These are phyloP conservation scores for Pseudogymnoascus sp. DNA, from an alignment of 2,329 filamentous ascomycete genomes.

Conservation along the genomic window DNA sequence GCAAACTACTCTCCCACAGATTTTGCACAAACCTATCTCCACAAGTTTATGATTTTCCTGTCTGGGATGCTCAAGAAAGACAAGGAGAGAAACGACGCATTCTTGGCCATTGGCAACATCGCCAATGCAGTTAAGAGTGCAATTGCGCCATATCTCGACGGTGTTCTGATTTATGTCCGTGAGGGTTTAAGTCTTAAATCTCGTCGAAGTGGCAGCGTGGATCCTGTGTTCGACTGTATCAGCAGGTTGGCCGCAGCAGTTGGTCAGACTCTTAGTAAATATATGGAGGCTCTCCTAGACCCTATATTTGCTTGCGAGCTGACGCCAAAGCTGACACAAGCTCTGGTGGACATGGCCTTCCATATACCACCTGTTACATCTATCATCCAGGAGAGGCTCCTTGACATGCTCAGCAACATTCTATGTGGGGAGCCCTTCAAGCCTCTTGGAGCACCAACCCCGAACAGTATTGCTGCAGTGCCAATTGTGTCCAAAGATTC, in stretches of 20 bases:
- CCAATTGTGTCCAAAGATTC: conserved; percentile 82
- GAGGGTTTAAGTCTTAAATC: conserved; percentile 83
- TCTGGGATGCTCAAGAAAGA: conserved; percentile 91
- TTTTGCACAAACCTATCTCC: conserved; percentile 80
- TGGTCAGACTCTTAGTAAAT: conserved; percentile 94
- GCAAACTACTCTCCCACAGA: conserved; percentile 89
- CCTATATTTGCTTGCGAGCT: conserved; percentile 96
- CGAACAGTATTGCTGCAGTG: conserved; percentile 71
- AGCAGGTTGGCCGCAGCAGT: conserved; percentile 94
- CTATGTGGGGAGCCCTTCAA: conserved; percentile 89
- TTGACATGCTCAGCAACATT: conserved; percentile 92
- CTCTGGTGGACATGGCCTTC: conserved; percentile 95
- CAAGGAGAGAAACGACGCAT: conserved; percentile 88
- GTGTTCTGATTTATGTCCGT: conserved; percentile 86
- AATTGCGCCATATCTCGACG: conserved; percentile 91
- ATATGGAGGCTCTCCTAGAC: conserved; percentile 91
- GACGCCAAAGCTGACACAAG: conserved; percentile 88
- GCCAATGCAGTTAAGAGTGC: conserved; percentile 93
- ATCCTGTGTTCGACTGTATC: conserved; percentile 93
- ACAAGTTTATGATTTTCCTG: conserved; percentile 95
- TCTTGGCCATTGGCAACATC: conserved; percentile 91
- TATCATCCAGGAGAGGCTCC: conserved; percentile 84
- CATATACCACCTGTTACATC: conserved; percentile 94
- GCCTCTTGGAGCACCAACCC: conserved; percentile 80
- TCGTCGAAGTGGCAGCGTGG: conserved; percentile 41